Evolutionary conservation across 495 filamentous ascomycete species (phyloP).

Genomic region (Thermothielavioides terrestris): DNA sequence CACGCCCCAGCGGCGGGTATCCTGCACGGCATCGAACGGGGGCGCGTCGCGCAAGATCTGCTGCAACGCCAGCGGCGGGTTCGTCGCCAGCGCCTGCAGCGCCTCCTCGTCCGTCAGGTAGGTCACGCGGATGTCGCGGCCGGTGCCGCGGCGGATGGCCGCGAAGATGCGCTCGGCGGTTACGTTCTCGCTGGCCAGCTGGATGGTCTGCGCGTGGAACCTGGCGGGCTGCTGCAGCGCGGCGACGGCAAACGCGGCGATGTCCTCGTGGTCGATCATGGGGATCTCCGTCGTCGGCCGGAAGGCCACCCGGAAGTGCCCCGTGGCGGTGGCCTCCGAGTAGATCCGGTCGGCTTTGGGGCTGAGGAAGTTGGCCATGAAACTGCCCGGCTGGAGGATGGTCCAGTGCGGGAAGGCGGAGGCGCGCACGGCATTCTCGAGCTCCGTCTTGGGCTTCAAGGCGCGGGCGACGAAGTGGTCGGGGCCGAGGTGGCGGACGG

Average conservation of each 20-base stretch:
- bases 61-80: constrained; percentile 18
- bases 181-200: constrained; percentile 32
- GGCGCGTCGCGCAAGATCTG: constrained; percentile 20
- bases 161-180: constrained; percentile 25
- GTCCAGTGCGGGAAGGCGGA: constrained; percentile 35
- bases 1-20: constrained; percentile 28
- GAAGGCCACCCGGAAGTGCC: constrained; percentile 16
- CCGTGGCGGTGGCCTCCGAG: constrained; percentile 27
- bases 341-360: constrained; percentile 30
- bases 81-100: constrained; percentile 12
- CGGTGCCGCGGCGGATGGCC: constrained; percentile 23
- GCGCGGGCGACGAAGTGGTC: constrained; percentile 24
- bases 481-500: constrained; percentile 18
- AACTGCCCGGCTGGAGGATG: constrained; percentile 38
- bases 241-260: constrained; percentile 37
- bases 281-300: constrained; percentile 26
- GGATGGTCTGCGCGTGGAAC: constrained; percentile 32
- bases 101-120: constrained; percentile 36
- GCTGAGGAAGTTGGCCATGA: constrained; percentile 43
- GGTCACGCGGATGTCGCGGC: constrained; percentile 23
- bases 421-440: constrained; percentile 28
- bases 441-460: constrained; percentile 25
- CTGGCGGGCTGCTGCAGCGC: constrained; percentile 32
- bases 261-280: constrained; percentile 40
- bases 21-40: constrained; percentile 30